Percentiles rank a stretch among this genome's conserved stretches.
phyloP scores from a whole-genome alignment of 2,329 filamentous ascomycete species.

The Lasiodiplodia hormozganensis region DNA sequence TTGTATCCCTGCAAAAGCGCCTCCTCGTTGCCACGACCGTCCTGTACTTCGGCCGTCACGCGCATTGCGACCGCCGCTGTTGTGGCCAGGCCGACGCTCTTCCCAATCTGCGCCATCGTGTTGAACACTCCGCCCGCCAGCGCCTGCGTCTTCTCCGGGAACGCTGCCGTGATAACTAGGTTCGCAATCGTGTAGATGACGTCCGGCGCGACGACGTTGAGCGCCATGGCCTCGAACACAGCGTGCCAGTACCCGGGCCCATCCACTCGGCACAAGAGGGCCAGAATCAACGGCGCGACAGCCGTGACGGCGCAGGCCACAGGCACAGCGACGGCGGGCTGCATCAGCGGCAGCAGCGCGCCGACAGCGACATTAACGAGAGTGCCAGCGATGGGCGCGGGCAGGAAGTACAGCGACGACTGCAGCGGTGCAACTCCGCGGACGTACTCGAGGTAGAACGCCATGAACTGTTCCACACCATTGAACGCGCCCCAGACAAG shows the following conservation, averaged over 20 bases:
- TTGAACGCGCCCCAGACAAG: too few species aligned
- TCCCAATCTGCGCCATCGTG: constrained; percentile 52
- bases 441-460: too few species aligned
- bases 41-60: constrained; percentile 32
- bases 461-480: too few species aligned
- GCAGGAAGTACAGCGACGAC: too few species aligned
- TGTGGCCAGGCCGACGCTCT: constrained; percentile 49
- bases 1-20: constrained; percentile 52
- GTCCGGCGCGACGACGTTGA: constrained; percentile 54
- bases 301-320: not conserved
- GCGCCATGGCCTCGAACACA: constrained; percentile 53
- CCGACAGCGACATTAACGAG: too few species aligned
- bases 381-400: too few species aligned
- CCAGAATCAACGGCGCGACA: constrained; percentile 58
- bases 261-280: constrained; percentile 38
- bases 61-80: constrained; percentile 47
- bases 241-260: constrained; percentile 55
- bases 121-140: constrained; percentile 57
- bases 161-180: constrained; percentile 51
- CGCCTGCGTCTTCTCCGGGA: constrained; percentile 50
- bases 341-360: too few species aligned
- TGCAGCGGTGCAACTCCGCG: too few species aligned
- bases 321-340: too few species aligned
- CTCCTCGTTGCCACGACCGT: constrained; percentile 40
- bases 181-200: constrained; percentile 53